Percentiles rank a stretch among this genome's conserved stretches.
These are phyloP conservation scores for Thraustochytrium sp. DNA, from an alignment of 352 stramenopile genomes.

Conservation along the genomic window DNA sequence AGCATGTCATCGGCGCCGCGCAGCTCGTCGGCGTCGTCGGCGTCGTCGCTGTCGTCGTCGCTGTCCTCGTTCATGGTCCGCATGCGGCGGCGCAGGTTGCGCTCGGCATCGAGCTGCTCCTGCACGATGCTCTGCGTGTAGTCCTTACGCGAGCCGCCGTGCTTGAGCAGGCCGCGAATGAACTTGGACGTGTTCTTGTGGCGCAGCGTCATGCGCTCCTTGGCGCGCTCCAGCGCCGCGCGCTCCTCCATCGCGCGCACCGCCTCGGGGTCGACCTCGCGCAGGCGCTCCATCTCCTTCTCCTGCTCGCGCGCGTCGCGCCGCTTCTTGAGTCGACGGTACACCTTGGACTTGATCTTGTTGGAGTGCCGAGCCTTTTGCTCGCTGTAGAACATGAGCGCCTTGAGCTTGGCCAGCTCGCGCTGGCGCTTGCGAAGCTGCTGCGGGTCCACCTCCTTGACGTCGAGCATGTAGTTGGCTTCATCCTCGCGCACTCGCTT, in stretches of 20 bases:
- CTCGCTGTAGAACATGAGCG: slow-evolving; percentile 97
- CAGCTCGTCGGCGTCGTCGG: slow-evolving; percentile 48
- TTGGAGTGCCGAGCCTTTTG: slow-evolving; percentile 94
- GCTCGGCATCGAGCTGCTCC: slow-evolving; percentile 39
- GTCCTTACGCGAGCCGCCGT: slow-evolving; percentile 21
- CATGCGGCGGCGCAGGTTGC: slow-evolving; percentile 2
- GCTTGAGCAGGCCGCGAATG: slow-evolving; percentile 40
- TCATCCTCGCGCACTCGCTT: slow-evolving; percentile 46
- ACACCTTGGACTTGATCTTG: slow-evolving; percentile 99
- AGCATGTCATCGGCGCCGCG: not conserved
- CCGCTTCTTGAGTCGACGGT: slow-evolving; percentile 92
- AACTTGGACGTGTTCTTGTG: slow-evolving; percentile 94
- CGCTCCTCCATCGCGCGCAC: slow-evolving; percentile 63
- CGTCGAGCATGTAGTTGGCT: slow-evolving; percentile 2
- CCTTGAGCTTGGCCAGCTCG: slow-evolving; percentile 89
- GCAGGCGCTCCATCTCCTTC: slow-evolving; percentile 68
- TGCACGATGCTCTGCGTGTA: not conserved
- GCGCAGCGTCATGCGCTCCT: slow-evolving; percentile 92
- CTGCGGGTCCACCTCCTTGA: slow-evolving; percentile 31
- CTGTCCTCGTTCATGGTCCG: slow-evolving; percentile 41
- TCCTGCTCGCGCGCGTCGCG: slow-evolving; percentile 77
- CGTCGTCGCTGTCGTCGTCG: slow-evolving; percentile 49
- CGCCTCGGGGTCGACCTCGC: slow-evolving; percentile 54
- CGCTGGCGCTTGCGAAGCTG: slow-evolving; percentile 67
- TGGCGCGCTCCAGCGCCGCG: slow-evolving; percentile 78